Conservation (phyloP, 2,329 filamentous ascomycete genomes). For the Exophiala bonariae region DNA sequence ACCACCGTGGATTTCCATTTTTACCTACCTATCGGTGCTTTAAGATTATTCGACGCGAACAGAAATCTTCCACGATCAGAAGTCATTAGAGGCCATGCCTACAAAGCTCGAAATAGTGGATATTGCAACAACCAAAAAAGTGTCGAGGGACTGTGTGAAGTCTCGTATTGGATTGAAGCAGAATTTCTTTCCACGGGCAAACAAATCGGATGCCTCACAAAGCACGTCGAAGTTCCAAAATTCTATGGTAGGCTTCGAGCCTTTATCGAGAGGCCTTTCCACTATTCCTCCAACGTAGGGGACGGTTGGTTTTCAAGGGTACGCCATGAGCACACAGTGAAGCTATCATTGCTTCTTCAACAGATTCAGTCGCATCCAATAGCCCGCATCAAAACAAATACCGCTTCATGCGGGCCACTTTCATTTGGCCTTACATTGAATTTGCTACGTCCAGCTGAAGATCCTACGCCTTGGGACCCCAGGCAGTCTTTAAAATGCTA, state of each 20-base stretch:
- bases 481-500: constrained; percentile 1
- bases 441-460: neutral
- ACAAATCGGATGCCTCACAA: neutral
- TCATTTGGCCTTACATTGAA: neutral
- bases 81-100: neutral
- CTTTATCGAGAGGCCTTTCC: neutral
- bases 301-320: neutral
- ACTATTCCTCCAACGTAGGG: neutral
- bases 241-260: neutral
- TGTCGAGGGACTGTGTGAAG: neutral
- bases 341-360: neutral
- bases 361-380: neutral
- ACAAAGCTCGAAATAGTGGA: neutral
- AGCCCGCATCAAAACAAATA: neutral
- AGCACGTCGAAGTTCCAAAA: neutral
- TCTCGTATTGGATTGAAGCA: neutral
- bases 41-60: neutral
- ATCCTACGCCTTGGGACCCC: neutral
- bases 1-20: neutral
- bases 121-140: neutral
- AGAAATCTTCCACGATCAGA: neutral
- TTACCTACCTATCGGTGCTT: neutral
- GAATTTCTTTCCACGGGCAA: neutral
- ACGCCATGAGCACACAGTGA: neutral
- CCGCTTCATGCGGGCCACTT: neutral